Percentiles rank a stretch among this genome's conserved stretches.
phyloP scores from a whole-genome alignment of 2,329 filamentous ascomycete genomes.

The Lecanicillium sp. region DNA sequence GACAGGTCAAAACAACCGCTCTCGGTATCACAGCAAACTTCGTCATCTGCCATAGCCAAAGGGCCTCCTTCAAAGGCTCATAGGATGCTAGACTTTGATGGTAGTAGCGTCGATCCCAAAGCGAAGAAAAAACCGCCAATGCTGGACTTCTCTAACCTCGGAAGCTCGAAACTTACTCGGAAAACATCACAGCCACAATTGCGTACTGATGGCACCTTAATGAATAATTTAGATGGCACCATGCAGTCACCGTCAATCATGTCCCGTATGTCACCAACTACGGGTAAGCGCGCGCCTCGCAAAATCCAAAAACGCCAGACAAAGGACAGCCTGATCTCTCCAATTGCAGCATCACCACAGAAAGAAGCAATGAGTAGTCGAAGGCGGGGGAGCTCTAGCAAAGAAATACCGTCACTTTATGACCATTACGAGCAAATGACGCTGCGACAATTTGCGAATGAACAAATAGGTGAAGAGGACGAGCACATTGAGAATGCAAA shows the following conservation, averaged over 20 bases:
- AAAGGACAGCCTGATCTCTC: slow-evolving; percentile 24
- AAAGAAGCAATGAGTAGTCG: slow-evolving; percentile 17
- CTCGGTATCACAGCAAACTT: slow-evolving; percentile 51
- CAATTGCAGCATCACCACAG: slow-evolving; percentile 15
- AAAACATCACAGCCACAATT: slow-evolving; percentile 20
- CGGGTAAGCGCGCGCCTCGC: slow-evolving; percentile 16
- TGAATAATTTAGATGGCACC: slow-evolving; percentile 25
- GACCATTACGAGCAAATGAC: slow-evolving; percentile 51
- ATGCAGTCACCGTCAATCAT: slow-evolving; percentile 34
- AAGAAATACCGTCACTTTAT: slow-evolving; percentile 42
- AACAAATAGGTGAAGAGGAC: slow-evolving; percentile 15
- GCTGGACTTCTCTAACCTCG: slow-evolving; percentile 39
- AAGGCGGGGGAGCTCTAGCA: slow-evolving; percentile 18
- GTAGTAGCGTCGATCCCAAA: slow-evolving; percentile 15
- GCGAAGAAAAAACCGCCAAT: slow-evolving; percentile 35
- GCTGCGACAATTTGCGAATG: slow-evolving; percentile 32
- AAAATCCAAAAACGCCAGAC: slow-evolving; percentile 26
- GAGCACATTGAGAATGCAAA: slow-evolving; percentile 10
- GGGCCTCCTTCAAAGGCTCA: slow-evolving; percentile 40
- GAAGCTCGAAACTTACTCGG: slow-evolving; percentile 22
- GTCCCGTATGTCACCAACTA: slow-evolving; percentile 24
- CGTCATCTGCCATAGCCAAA: slow-evolving; percentile 49
- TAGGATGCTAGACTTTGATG: slow-evolving; percentile 37
- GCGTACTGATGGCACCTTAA: slow-evolving; percentile 22
- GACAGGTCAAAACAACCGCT: slow-evolving; percentile 47